These are phyloP conservation scores for Omphalotus olearius DNA, from an alignment of 1,284 basidiomycete genomes.

Conservation along the genomic window DNA sequence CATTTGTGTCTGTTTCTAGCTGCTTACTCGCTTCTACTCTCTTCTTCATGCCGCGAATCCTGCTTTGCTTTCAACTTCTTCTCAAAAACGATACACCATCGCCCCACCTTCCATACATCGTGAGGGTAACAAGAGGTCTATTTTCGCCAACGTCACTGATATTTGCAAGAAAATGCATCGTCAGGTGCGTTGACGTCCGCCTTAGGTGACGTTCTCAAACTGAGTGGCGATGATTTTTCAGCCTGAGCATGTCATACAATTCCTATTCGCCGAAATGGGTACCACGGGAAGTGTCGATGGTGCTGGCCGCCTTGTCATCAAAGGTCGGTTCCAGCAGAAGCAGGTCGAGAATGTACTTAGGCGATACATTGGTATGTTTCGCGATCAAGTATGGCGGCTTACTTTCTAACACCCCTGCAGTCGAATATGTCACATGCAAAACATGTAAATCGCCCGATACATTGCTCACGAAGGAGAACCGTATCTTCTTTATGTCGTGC, in stretches of 20 bases:
- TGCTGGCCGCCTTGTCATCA: constrained; percentile 90
- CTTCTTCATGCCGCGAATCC: constrained; percentile 94
- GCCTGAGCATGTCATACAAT: constrained; percentile 99
- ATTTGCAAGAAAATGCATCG: constrained; percentile 99
- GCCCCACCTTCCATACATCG: constrained; percentile 94
- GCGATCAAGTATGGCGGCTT: constrained; percentile 4
- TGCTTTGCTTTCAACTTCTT: constrained; percentile 74
- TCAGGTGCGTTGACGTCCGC: constrained; percentile 33
- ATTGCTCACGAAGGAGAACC: constrained; percentile 94
- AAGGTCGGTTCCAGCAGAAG: constrained; percentile 97
- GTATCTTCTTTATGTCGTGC: constrained; percentile 99
- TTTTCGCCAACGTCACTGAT: constrained; percentile 95
- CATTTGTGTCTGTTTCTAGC: constrained; percentile 40
- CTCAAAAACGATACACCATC: constrained; percentile 94
- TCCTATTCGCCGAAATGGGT: constrained; percentile 97
- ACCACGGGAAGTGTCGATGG: constrained; percentile 97
- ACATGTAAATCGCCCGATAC: constrained; percentile 99
- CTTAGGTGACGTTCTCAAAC: not conserved
- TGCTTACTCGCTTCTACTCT: constrained; percentile 90
- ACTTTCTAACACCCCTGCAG: constrained; percentile 36
- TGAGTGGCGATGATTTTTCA: constrained; percentile 24
- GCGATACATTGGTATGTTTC: constrained; percentile 85
- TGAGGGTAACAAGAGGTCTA: constrained; percentile 96
- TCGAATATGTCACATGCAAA: constrained; percentile 99
- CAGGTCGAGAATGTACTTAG: constrained; percentile 97